These are phyloP conservation scores for Effrenium voratum DNA, from an alignment of 73 alveolate species.

Conservation along the genomic window DNA sequence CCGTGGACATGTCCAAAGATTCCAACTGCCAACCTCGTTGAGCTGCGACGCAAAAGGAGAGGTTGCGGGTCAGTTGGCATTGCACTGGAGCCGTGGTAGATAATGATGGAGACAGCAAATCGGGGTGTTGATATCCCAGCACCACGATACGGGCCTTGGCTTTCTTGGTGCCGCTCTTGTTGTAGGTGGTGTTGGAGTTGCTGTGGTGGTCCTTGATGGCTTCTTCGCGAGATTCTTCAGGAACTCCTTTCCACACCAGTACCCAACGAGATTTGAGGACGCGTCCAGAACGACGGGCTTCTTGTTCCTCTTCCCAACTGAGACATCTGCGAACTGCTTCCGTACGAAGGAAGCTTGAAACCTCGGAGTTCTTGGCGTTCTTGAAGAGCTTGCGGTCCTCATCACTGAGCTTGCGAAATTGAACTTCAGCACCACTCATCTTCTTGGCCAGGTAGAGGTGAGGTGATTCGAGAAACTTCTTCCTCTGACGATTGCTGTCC, in stretches of 20 bases:
- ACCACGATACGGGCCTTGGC: slow-evolving; percentile 13
- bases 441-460: not conserved
- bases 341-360: not conserved
- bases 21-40: not conserved
- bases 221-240: not conserved
- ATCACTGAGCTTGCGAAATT: not conserved
- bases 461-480: not conserved
- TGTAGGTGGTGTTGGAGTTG: not conserved
- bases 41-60: not conserved
- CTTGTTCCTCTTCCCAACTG: not conserved
- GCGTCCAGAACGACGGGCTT: not conserved
- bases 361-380: not conserved
- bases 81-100: not conserved
- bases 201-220: not conserved
- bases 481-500: not conserved
- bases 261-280: not conserved
- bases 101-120: not conserved
- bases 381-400: not conserved
- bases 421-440: not conserved
- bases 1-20: not conserved
- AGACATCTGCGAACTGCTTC: slow-evolving; percentile 2
- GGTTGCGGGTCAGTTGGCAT: not conserved
- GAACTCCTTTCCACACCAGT: not conserved
- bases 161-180: not conserved
- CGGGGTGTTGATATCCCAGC: slow-evolving; percentile 1